Evolutionary conservation across 148 eudicot genomes (phyloP).

Genomic region (Fagopyrum tataricum): DNA sequence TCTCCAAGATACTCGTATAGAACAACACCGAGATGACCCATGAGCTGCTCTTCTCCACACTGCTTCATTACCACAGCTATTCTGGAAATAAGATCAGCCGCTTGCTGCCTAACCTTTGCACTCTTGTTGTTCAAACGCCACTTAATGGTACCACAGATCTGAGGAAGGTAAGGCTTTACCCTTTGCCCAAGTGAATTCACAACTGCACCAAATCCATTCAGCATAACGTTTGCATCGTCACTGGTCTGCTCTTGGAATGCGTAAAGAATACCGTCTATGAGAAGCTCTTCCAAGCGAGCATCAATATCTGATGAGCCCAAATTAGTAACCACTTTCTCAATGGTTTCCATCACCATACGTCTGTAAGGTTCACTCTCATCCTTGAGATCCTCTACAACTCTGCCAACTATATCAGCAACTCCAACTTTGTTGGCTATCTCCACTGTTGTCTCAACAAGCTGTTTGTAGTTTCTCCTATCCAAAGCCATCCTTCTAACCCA

Average conservation of each 20-base stretch:
- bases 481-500: conserved; percentile 99
- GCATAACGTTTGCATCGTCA: conserved; percentile 99
- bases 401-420: conserved; percentile 90
- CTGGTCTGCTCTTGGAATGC: conserved; percentile 98
- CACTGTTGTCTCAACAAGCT: conserved; percentile 90
- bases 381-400: conserved; percentile 91
- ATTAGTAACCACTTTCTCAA: conserved; percentile 89
- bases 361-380: conserved; percentile 97
- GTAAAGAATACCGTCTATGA: conserved; percentile 90
- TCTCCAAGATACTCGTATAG: conserved; percentile 89
- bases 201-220: conserved; percentile 96
- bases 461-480: conserved; percentile 88
- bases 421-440: conserved; percentile 97
- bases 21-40: conserved; percentile 98
- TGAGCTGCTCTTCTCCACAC: conserved; percentile 94
- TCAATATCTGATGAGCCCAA: conserved; percentile 93
- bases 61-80: conserved; percentile 98
- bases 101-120: conserved; percentile 96
- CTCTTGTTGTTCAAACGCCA: conserved; percentile 98
- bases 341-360: conserved; percentile 98
- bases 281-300: conserved; percentile 88
- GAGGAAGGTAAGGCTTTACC: conserved; percentile 94
- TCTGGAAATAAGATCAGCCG: conserved; percentile 89
- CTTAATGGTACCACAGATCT: conserved; percentile 95
- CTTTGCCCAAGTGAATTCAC: conserved; percentile 90